These are phyloP conservation scores for Sclerotinia spermophila DNA, from an alignment of 2,329 filamentous ascomycete species.

Conservation along the genomic window DNA sequence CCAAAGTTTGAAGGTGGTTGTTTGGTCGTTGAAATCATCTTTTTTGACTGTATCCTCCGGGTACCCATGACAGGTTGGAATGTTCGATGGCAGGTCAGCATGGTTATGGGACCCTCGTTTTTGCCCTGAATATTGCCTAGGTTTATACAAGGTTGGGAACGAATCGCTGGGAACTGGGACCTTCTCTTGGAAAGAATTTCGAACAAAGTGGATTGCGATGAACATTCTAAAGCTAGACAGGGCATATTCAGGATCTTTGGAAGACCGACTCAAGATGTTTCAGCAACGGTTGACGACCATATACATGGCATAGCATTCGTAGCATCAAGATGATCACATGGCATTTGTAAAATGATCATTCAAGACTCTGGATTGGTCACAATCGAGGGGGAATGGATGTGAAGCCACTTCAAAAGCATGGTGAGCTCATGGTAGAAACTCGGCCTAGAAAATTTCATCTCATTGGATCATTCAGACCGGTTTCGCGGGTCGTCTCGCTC, in stretches of 20 bases:
- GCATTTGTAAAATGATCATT: neutral
- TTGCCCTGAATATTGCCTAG: slow-evolving; percentile 15
- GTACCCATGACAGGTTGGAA: slow-evolving; percentile 12
- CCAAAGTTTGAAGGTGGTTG: slow-evolving; percentile 7
- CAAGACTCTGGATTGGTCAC: slow-evolving; percentile 6
- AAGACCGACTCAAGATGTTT: slow-evolving; percentile 23
- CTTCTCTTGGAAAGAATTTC: slow-evolving; percentile 16
- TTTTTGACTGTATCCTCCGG: neutral
- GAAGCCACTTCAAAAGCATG: slow-evolving; percentile 11
- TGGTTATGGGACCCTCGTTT: slow-evolving; percentile 9
- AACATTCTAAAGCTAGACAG: slow-evolving; percentile 12
- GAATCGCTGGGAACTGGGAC: slow-evolving; percentile 22
- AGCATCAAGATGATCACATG: slow-evolving; percentile 8
- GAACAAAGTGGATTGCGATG: slow-evolving; percentile 19
- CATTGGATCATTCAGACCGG: slow-evolving; percentile 15
- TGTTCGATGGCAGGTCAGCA: slow-evolving; percentile 10
- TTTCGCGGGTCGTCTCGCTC: slow-evolving; percentile 16
- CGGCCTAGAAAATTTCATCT: neutral
- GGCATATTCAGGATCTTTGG: slow-evolving; percentile 8
- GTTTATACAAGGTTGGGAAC: slow-evolving; percentile 20
- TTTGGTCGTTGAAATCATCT: neutral
- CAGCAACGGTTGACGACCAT: slow-evolving; percentile 15
- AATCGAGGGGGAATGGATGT: slow-evolving; percentile 13
- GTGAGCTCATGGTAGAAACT: slow-evolving; percentile 18
- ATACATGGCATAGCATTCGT: slow-evolving; percentile 11